phyloP scores from a whole-genome alignment of 2,329 filamentous ascomycete genomes.

The Hypomyces perniciosus region DNA sequence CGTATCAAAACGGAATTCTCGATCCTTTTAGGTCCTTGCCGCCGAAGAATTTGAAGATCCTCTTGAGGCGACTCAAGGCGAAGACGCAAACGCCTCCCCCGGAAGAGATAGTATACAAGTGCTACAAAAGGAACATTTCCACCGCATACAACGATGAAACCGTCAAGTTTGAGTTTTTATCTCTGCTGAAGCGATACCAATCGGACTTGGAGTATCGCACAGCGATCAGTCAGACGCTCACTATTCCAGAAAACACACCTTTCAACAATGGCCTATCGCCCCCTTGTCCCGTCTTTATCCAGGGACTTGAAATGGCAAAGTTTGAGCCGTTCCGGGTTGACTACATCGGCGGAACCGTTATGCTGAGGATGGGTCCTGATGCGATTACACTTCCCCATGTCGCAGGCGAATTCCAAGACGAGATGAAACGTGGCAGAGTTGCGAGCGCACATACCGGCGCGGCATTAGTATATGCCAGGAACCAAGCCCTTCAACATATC shows the following conservation, averaged over 20 bases:
- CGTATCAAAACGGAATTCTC: no score
- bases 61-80: neutral
- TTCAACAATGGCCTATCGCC: constrained; percentile 24
- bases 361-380: constrained; percentile 14
- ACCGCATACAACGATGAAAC: neutral
- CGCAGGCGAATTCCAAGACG: constrained; percentile 21
- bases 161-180: neutral
- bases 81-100: neutral
- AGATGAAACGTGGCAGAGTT: constrained; percentile 13
- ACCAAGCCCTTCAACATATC: constrained; percentile 18
- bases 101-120: neutral
- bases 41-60: neutral
- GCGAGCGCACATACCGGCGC: constrained; percentile 22
- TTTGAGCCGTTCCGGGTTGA: constrained; percentile 12
- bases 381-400: constrained; percentile 24
- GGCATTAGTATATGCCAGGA: constrained; percentile 23
- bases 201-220: constrained; percentile 1
- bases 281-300: constrained; percentile 23
- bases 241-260: constrained; percentile 19
- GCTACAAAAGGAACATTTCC: neutral
- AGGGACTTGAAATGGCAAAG: constrained; percentile 16
- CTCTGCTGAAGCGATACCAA: constrained; percentile 17
- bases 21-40: neutral
- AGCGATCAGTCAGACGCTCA: constrained; percentile 12
- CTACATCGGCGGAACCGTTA: constrained; percentile 13